Evolutionary conservation across 2,329 filamentous ascomycete genomes (phyloP), one percentile per base, ranked within the genome.

Genomic region (Pyricularia sp.): DNA sequence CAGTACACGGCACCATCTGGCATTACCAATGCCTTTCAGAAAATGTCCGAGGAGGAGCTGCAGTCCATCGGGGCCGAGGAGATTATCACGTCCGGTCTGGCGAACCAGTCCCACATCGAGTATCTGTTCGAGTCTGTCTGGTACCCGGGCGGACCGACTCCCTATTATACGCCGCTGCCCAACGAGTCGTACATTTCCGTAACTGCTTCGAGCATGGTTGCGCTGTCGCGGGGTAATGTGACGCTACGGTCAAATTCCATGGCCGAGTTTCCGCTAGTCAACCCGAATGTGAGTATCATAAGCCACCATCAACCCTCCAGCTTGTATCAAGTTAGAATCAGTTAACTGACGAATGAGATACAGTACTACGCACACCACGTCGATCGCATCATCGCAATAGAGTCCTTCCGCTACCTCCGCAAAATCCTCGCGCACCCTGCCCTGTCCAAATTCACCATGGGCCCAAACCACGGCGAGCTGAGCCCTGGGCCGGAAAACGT

Each of bases 341-440:
- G 1, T 30, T 4, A 3, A 7, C 28, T 30, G 17, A 42, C 12
- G 33, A 12, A 5, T 17, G 11, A 12, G 1, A 3, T 71, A 71
- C 28, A 75, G 74, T 76, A 76, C 70, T 75, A 74, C 66, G 72
- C 70, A 50, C 68, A 75, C 67, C 58, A 69, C 0, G 70, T 75
- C 25, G 78, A 79, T 66, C 72, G 77, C 14, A 73, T 73, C 9
- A 74, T 78, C 31, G 76, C 76, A 5, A 70, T 77, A 65, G 72
- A 76, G 10, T 76, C 74, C 17, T 77, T 79, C 72, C 74, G 72
- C 23, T 78, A 78, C 68, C 73, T 74, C 17, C 75, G 78, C 42
- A 73, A 72, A 68, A 76, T 76, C 67, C 68, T 76, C 50, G 71
- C 72, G 14, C 73, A 75, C 68, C 71, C 72, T 30, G 71, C 71